Conservation (phyloP, 2,329 filamentous ascomycete genomes). For the Knufia fluminis region DNA sequence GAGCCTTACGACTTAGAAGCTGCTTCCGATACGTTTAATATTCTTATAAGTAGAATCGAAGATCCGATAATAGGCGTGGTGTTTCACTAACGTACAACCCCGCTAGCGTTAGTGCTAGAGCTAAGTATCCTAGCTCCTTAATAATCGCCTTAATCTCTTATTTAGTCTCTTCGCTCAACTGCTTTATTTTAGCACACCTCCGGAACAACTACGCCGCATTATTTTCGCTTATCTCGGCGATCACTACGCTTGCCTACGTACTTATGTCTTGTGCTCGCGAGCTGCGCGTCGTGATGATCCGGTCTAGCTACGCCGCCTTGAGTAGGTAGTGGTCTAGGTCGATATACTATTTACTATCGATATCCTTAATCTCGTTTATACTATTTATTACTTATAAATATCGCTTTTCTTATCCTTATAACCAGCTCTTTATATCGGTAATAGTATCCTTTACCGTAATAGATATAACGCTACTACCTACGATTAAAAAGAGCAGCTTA, state of each 20-base stretch:
- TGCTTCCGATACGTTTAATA: neutral
- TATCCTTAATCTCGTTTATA: conserved; percentile 19
- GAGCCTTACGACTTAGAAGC: conserved; percentile 16
- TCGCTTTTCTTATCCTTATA: conserved; percentile 28
- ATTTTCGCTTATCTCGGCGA: neutral
- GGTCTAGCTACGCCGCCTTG: neutral
- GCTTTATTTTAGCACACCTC: neutral
- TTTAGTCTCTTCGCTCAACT: neutral
- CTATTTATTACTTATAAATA: conserved; percentile 44
- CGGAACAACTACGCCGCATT: neutral
- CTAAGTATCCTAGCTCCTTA: conserved; percentile 20
- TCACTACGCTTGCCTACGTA: neutral
- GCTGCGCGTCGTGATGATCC: neutral
- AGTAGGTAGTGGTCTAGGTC: neutral
- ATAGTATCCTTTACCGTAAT: conserved; percentile 16
- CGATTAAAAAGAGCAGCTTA: conserved; percentile 12
- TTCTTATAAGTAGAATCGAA: conserved; percentile 13
- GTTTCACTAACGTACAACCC: conserved; percentile 18
- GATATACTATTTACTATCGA: conserved; percentile 3
- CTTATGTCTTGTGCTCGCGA: neutral
- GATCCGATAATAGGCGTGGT: conserved; percentile 17
- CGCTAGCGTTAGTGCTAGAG: conserved; percentile 21
- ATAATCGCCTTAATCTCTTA: conserved; percentile 17
- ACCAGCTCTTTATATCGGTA: conserved; percentile 8
- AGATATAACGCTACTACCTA: conserved; percentile 3